Percentiles rank a stretch among this genome's conserved stretches.
phyloP scores from a whole-genome alignment of 2,329 filamentous ascomycete species.

The Colletotrichum camelliae region DNA sequence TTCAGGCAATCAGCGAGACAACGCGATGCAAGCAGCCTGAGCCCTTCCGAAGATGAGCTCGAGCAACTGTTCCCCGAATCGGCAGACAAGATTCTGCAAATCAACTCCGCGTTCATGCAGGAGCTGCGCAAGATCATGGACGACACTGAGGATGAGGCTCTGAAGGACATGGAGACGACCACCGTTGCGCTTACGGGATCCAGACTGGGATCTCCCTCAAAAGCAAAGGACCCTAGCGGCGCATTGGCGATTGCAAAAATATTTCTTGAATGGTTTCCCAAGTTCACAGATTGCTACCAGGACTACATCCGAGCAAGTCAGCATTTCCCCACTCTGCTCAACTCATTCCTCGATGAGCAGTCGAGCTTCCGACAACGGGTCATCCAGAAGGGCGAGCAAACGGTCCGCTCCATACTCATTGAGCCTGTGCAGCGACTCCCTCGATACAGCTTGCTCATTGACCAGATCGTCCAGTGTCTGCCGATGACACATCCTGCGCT shows the following conservation, averaged over 20 bases:
- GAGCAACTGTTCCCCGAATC: conserved; percentile 82
- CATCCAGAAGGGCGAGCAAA: conserved; percentile 86
- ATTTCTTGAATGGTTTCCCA: conserved; percentile 90
- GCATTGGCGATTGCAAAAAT: conserved; percentile 79
- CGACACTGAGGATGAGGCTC: conserved; percentile 80
- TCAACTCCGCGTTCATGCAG: conserved; percentile 82
- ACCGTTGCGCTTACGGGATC: conserved; percentile 47
- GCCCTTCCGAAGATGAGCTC: conserved; percentile 74
- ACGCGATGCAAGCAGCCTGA: conserved; percentile 65
- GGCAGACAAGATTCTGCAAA: conserved; percentile 78
- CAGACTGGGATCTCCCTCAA: conserved; percentile 48
- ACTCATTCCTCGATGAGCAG: conserved; percentile 77
- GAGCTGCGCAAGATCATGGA: conserved; percentile 80
- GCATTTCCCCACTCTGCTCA: conserved; percentile 82
- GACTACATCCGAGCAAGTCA: conserved; percentile 93
- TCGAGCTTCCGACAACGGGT: conserved; percentile 85
- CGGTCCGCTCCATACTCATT: conserved; percentile 88
- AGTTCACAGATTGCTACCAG: conserved; percentile 88
- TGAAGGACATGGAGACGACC: conserved; percentile 73
- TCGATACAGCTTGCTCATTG: conserved; percentile 93
- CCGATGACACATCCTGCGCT: conserved; percentile 87
- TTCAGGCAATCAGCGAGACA: conserved; percentile 74
- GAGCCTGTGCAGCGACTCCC: conserved; percentile 95
- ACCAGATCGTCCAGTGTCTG: conserved; percentile 88
- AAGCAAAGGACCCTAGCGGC: conserved; percentile 75